phyloP scores from a whole-genome alignment of 352 stramenopile species.

The Phytophthora sp. region DNA sequence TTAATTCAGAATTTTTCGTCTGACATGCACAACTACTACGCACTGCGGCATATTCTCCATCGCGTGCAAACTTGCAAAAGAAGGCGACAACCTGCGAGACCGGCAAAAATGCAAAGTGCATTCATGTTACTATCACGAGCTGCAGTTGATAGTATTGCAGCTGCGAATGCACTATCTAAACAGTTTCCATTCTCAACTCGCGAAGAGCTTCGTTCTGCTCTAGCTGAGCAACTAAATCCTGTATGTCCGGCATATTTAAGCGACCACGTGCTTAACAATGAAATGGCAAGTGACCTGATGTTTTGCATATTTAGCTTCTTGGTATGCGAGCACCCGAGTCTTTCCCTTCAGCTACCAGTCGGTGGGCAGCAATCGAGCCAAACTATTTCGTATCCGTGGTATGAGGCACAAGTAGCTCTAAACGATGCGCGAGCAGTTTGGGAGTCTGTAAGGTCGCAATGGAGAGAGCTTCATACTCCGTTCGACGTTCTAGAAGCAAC shows the following conservation, averaged over 20 bases:
- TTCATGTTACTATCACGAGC: slow-evolving; percentile 17
- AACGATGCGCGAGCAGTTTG: slow-evolving; percentile 53
- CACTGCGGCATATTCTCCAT: slow-evolving; percentile 58
- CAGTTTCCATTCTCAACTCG: slow-evolving; percentile 43
- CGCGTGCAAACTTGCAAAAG: slow-evolving; percentile 33
- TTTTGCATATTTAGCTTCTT: slow-evolving; percentile 74
- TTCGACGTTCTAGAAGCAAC: slow-evolving; percentile 63
- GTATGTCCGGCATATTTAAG: slow-evolving; percentile 49
- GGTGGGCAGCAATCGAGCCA: neutral
- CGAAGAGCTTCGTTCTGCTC: slow-evolving; percentile 44
- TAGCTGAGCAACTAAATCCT: slow-evolving; percentile 48
- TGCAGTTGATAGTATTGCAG: slow-evolving; percentile 4
- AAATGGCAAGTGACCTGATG: slow-evolving; percentile 48
- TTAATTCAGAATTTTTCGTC: slow-evolving; percentile 79
- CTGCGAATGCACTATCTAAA: slow-evolving; percentile 1
- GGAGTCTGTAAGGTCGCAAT: slow-evolving; percentile 53
- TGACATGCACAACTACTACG: slow-evolving; percentile 67
- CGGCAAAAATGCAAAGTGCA: slow-evolving; percentile 19
- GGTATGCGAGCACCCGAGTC: slow-evolving; percentile 56
- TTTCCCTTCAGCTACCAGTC: slow-evolving; percentile 16
- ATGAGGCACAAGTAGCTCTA: slow-evolving; percentile 56
- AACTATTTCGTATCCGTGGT: slow-evolving; percentile 46
- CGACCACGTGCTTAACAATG: slow-evolving; percentile 40
- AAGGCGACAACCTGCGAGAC: neutral
- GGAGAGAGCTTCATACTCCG: slow-evolving; percentile 62